A percentile compares a stretch with the other conserved stretches of the same genome.
Evolutionary conservation across 2,329 filamentous ascomycete species (phyloP).

Genomic region (Boeremia exigua): DNA sequence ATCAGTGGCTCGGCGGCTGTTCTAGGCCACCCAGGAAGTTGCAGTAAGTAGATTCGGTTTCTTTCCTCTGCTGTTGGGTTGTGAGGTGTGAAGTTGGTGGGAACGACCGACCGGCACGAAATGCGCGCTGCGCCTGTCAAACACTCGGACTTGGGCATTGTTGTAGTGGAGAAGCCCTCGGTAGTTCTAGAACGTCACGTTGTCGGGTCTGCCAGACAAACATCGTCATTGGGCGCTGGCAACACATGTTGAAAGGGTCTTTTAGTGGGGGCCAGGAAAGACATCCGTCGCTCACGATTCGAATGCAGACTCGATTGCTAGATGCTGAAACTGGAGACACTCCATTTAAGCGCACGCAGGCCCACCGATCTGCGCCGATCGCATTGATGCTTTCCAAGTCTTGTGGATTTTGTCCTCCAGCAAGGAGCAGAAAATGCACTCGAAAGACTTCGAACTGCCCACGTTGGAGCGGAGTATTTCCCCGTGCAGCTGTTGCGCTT

Average conservation of each 20-base stretch:
- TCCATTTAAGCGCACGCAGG: slow-evolving; percentile 11
- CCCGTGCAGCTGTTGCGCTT: neutral
- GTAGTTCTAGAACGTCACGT: slow-evolving; percentile 27
- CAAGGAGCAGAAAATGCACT: neutral
- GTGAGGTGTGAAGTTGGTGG: slow-evolving; percentile 9
- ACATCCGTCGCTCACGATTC: slow-evolving; percentile 25
- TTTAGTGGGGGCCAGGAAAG: slow-evolving; percentile 15
- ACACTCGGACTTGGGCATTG: slow-evolving; percentile 2
- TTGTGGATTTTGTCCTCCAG: neutral
- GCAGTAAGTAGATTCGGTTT: neutral
- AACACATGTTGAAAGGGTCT: slow-evolving; percentile 13
- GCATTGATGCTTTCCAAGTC: slow-evolving; percentile 3
- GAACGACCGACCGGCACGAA: slow-evolving; percentile 3
- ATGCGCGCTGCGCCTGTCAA: slow-evolving; percentile 8
- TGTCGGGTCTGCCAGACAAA: slow-evolving; percentile 12
- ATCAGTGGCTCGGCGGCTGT: slow-evolving; percentile 20
- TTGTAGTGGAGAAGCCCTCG: slow-evolving; percentile 5
- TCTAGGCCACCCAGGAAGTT: slow-evolving; percentile 24
- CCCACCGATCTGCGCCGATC: slow-evolving; percentile 19
- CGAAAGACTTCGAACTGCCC: neutral
- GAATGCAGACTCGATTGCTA: slow-evolving; percentile 12
- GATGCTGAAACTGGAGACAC: slow-evolving; percentile 10
- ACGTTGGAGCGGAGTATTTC: neutral
- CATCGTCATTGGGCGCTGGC: slow-evolving; percentile 21
- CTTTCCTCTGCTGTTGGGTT: neutral